Evolutionary conservation across 371 early-diverging fungal genomes (phyloP), one percentile per base, ranked within the genome.

Genomic region (Circinella umbellata): DNA sequence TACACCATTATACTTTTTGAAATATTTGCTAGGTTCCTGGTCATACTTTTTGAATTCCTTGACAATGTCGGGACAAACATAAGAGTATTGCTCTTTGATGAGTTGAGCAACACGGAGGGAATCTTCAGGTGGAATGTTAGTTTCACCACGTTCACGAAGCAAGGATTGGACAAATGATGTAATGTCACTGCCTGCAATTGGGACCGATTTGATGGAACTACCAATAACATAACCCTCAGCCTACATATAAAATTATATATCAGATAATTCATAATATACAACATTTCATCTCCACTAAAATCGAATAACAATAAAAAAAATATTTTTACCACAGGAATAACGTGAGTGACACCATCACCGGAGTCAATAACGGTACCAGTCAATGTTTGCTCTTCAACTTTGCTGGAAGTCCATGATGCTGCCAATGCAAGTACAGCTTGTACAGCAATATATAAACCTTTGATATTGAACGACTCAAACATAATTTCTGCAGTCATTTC

Each of bases 191-290:
- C 99, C 99, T 39, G 99, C 99, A 84, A 98, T 97, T 51, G 99
- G 99, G 37, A 98, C 95, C 81, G 96, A 95, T 84, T 97, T 98
- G 86, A 98, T 96, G 48, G 97, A 94, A 57, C 94, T 94, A 39
- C 97, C 97, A 79, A 98, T 93, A 46, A 97, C 99, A 81, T 98
- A 98, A 55, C 99, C 99, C 73, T 98, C 98, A 65, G 97, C 97
- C 95, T 95, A 75, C 11, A 42, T 42, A 27, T 27, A 27, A 27
- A 27, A 27, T 1, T 27, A 27, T 27, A 27, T 27, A 27, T 27
- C 27, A 27, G 27, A 27, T 27, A 27, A 2, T 27, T 27, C 27
- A 27, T 27, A 27, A 27, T 27, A 27, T 27, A 27, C 27, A 27
- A 27, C 2, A 27, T 1, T 27, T 27, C 27, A 27, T 2, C 2